Base-by-base conservation (phyloP, 495 filamentous ascomycete species). In the Podospora appendiculata region DNA sequence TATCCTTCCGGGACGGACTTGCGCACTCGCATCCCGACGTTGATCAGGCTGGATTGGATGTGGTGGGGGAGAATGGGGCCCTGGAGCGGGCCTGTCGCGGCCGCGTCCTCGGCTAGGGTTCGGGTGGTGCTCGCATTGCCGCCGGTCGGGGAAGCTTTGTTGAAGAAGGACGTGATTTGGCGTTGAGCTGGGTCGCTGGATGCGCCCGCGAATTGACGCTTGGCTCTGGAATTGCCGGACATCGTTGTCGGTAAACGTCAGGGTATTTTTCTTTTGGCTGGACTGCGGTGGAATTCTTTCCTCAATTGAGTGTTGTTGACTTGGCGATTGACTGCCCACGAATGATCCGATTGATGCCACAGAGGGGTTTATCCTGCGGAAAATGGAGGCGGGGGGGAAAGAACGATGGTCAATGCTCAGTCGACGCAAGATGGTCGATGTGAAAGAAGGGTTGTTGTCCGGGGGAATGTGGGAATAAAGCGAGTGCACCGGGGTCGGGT, bases 1-100 rank as follows among this genome's bases (percentile, higher is more conserved):
- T 95, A 95, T 48, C 92, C 92, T 52, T 95, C 90, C 0, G 88
- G 87, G 4, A 97, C 83, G 9, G 86, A 84, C 69, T 97, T 96
- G 54, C 92, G 85, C 47, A 97, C 79, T 35, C 90, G 83, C 88
- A 96, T 94, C 57, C 92, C 92, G 48, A 97, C 91, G 53, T 77
- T 85, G 4, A 96, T 74, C 12, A 96, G 83, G 13, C 84, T 85
- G 13, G 89, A 74, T 65, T 93, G 88, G 18, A 95, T 76, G 17
- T 71, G 73, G 8, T 70, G 63, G 8, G 89, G 80, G 16, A 89
- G 74, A 18, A 69, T 58, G 32, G 78, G 80, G 47, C 67, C 70
- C 16, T 73, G 76, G 8, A 71, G 57, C 11, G 70, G 64, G 48
- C 69, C 43, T 18, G 56, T 19, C 56, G 41, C 9, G 39, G 5